phyloP scores from a whole-genome alignment of 768 basidiomycete genomes.

The Amanita rubescens region DNA sequence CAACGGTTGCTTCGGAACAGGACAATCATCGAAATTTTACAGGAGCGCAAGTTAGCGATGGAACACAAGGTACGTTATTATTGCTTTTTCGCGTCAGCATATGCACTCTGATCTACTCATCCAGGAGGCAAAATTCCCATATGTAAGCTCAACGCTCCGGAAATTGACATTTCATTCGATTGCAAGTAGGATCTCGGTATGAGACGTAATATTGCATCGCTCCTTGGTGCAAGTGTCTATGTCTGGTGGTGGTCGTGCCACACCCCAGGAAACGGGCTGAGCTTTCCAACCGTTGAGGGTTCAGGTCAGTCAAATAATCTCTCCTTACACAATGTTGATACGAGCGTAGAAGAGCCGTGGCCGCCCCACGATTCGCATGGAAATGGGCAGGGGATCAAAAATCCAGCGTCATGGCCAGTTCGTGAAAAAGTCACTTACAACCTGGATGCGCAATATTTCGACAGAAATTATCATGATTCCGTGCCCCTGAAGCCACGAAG shows the following conservation, averaged over 20 bases:
- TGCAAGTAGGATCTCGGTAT: conserved; percentile 65
- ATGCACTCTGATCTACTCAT: not conserved
- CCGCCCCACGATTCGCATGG: not conserved
- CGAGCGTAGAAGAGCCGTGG: conserved; percentile 1
- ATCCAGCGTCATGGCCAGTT: not conserved
- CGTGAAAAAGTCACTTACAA: not conserved
- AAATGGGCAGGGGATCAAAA: not conserved
- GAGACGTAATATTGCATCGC: conserved; percentile 64
- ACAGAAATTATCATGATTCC: not conserved
- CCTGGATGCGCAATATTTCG: not conserved
- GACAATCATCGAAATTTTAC: conserved; percentile 96
- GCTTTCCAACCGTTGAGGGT: conserved; percentile 60
- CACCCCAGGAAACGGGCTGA: conserved; percentile 68
- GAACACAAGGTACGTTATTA: conserved; percentile 1
- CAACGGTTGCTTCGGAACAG: conserved; percentile 79
- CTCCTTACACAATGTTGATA: conserved; percentile 7
- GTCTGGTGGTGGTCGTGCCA: conserved; percentile 81
- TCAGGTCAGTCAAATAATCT: conserved; percentile 68
- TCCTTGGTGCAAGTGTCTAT: conserved; percentile 69
- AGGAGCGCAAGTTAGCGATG: conserved; percentile 89
- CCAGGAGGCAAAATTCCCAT: conserved; percentile 80
- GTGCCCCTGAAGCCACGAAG: not conserved
- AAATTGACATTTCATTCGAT: not conserved
- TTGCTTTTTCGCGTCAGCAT: not conserved
- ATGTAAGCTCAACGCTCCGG: conserved; percentile 41